Percentiles rank a stretch among this genome's conserved stretches.
phyloP scores from a whole-genome alignment of 345 rosid species.

The Gossypium thurberi region DNA sequence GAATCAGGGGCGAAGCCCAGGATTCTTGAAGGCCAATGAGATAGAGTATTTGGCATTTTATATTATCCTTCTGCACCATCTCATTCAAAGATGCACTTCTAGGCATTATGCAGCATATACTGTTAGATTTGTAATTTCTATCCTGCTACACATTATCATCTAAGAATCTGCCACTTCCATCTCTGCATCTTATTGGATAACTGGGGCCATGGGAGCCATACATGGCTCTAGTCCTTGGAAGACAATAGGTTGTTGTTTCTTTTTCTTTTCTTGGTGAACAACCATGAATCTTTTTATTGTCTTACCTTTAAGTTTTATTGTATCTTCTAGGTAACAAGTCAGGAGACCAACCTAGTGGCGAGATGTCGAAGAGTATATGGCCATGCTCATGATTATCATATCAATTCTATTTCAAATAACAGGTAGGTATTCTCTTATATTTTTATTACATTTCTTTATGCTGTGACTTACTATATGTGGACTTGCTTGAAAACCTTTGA shows the following conservation, averaged over 20 bases:
- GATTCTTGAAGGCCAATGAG: background rate
- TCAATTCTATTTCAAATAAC: constrained; percentile 92
- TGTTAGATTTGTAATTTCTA: background rate
- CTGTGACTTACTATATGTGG: background rate
- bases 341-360: constrained; percentile 75
- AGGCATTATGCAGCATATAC: background rate
- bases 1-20: background rate
- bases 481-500: background rate
- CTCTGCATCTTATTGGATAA: constrained; percentile 1
- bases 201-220: constrained; percentile 3
- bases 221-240: background rate
- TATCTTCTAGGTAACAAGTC: constrained; percentile 58
- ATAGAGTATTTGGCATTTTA: background rate
- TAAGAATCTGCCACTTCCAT: background rate
- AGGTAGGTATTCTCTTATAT: constrained; percentile 38
- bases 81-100: background rate
- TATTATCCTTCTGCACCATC: background rate
- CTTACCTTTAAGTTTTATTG: background rate
- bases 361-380: constrained; percentile 95
- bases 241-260: background rate
- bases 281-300: background rate
- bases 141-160: background rate
- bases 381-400: constrained; percentile 99
- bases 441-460: background rate
- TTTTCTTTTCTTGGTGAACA: background rate